phyloP scores from a whole-genome alignment of 257 asterid species.

The Perilla frutescens region DNA sequence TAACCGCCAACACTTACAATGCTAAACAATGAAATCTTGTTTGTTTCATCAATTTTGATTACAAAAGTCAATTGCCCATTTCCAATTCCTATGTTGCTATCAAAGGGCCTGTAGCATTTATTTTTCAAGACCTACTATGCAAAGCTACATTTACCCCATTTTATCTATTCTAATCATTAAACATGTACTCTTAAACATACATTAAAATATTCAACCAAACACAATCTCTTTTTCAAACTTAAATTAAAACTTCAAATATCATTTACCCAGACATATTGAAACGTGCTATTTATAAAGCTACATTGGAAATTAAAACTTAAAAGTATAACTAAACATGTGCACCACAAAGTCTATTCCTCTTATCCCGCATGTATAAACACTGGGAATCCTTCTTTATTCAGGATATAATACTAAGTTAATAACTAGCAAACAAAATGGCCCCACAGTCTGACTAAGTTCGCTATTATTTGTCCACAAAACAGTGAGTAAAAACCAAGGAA shows the following conservation, averaged over 20 bases:
- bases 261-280: not conserved
- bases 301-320: not conserved
- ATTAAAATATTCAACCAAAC: not conserved
- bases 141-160: not conserved
- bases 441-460: not conserved
- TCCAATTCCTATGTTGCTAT: not conserved
- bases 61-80: not conserved
- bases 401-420: not conserved
- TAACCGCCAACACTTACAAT: not conserved
- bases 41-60: too few species aligned
- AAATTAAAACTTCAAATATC: not conserved
- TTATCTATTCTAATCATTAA: not conserved
- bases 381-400: constrained; percentile 4
- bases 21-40: not conserved
- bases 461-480: not conserved
- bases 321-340: not conserved
- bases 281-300: not conserved
- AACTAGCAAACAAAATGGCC: constrained; percentile 15
- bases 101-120: not conserved
- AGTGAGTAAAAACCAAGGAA: too few species aligned
- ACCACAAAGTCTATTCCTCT: constrained; percentile 3
- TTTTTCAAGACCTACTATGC: not conserved
- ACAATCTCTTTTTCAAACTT: not conserved
- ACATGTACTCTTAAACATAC: not conserved
- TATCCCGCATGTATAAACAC: constrained; percentile 1